Conservation (phyloP, 495 filamentous ascomycete species). For the Neurospora tetrasperma region DNA sequence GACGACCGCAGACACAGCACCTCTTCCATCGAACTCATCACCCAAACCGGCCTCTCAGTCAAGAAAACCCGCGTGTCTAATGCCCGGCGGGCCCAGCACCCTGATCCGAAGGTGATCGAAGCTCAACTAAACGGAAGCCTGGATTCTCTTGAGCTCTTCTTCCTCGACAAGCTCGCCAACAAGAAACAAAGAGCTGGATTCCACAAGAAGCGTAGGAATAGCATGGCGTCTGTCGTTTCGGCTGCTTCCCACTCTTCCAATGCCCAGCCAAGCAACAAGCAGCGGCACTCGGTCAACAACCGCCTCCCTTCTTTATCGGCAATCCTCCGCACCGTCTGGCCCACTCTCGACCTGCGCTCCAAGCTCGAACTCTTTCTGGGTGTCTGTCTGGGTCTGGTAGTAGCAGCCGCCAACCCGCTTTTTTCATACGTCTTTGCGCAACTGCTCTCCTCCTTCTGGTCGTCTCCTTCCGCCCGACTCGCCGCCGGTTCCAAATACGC, state of each 20-base stretch:
- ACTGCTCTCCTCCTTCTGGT: conserved; percentile 60
- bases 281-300: background rate
- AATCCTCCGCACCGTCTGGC: conserved; percentile 70
- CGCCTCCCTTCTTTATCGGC: conserved; percentile 33
- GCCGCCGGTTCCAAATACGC: conserved; percentile 55
- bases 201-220: background rate
- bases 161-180: conserved; percentile 18
- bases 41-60: conserved; percentile 9
- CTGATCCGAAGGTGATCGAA: background rate
- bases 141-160: conserved; percentile 20
- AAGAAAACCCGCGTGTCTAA: conserved; percentile 12
- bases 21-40: conserved; percentile 10
- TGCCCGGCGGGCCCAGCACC: background rate
- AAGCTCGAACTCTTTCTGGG: conserved; percentile 51
- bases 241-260: background rate
- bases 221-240: background rate
- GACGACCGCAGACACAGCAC: conserved; percentile 2
- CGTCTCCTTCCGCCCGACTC: conserved; percentile 28
- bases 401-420: conserved; percentile 60
- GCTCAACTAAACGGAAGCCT: conserved; percentile 5
- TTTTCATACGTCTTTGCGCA: conserved; percentile 73
- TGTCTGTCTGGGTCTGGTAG: conserved; percentile 47
- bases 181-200: background rate
- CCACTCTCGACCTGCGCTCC: conserved; percentile 42
- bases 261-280: conserved; percentile 1